Evolutionary conservation across 768 basidiomycete genomes (phyloP).

Genomic region (Naganishia vaughanmartiniae): DNA sequence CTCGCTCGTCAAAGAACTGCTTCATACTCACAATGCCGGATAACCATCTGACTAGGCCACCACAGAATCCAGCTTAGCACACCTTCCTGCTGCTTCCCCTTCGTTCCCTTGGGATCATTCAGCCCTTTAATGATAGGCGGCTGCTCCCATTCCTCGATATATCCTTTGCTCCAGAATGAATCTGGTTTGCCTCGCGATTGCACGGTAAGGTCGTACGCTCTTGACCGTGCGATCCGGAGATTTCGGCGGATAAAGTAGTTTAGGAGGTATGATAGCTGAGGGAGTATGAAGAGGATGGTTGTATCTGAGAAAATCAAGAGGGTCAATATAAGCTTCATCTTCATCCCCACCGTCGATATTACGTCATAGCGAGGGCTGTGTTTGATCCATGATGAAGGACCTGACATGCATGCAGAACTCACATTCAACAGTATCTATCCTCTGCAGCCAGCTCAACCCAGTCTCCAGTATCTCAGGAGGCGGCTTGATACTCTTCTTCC

Average conservation of each 20-base stretch:
- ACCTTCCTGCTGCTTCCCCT: slow-evolving; percentile 32
- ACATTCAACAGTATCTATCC: slow-evolving; percentile 32
- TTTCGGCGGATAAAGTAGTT: slow-evolving; percentile 80
- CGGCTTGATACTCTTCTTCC: slow-evolving; percentile 31
- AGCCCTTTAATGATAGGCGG: slow-evolving; percentile 39
- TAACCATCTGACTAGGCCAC: slow-evolving; percentile 48
- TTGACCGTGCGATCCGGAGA: slow-evolving; percentile 65
- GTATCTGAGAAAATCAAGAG: slow-evolving; percentile 25
- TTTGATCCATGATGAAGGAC: neutral
- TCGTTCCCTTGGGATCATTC: slow-evolving; percentile 38
- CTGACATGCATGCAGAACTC: slow-evolving; percentile 4
- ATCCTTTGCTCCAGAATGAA: slow-evolving; percentile 67
- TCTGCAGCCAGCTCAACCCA: slow-evolving; percentile 28
- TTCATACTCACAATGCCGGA: slow-evolving; percentile 46
- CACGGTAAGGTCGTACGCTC: slow-evolving; percentile 69
- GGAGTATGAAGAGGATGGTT: slow-evolving; percentile 63
- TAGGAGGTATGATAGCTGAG: slow-evolving; percentile 72
- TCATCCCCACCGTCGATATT: neutral
- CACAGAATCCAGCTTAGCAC: slow-evolving; percentile 45
- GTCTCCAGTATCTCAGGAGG: slow-evolving; percentile 25
- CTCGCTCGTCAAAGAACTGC: neutral
- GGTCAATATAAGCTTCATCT: neutral
- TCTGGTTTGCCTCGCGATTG: slow-evolving; percentile 74
- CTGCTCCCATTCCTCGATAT: slow-evolving; percentile 51
- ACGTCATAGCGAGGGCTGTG: slow-evolving; percentile 1